Base-by-base conservation (phyloP, 177 flowering plant genomes). In the Vitis hybrid region DNA sequence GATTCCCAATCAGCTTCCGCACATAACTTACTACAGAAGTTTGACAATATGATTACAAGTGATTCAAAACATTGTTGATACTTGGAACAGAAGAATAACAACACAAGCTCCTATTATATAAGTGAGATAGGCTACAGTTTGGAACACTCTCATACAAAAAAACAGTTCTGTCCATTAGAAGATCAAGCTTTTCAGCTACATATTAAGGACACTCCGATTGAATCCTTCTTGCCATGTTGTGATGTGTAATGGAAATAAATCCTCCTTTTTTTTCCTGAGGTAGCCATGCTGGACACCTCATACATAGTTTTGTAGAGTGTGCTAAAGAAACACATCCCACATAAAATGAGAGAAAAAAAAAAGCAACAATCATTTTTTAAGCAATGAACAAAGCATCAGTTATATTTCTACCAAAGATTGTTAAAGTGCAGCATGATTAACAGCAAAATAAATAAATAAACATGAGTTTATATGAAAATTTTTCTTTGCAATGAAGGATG, bases 1-100 rank as follows among this genome's bases (percentile, higher is more conserved):
- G 57, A 62, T 61, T 88, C 87, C 99, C 99, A 93, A 73, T 93
- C 98, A 71, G 83, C 82, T 58, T 89, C 87, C 2, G 94, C 97
- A 82, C 99, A 95, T 52, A 69, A 74, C 75, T 86, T 75, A 77
- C 99, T 93, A 72, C 75, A 83, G 62, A 81, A 77, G 58, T 52
- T 52, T 73, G 64, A 24, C 66, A 75, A 64, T 2, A 74, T 56
- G 62, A 72, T 6, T 35, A 35, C 30, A 48, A 61, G 60, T 13
- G 35, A 19, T 48, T 8, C 51, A 21, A 21, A 17, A 17, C 15
- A 12, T 35, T 21, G 1, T 35, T 21, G 1, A 40, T 50, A 64
- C 10, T 21, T 40, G 55, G 24, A 63, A 35, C 49, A 40, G 40
- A 15, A 59, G 35, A 24, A 24, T 24, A 24, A 24, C 11, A 13